These are phyloP conservation scores for Scopulariopsis brevicaulis DNA, from an alignment of 2,329 filamentous ascomycete species.

Conservation along the genomic window DNA sequence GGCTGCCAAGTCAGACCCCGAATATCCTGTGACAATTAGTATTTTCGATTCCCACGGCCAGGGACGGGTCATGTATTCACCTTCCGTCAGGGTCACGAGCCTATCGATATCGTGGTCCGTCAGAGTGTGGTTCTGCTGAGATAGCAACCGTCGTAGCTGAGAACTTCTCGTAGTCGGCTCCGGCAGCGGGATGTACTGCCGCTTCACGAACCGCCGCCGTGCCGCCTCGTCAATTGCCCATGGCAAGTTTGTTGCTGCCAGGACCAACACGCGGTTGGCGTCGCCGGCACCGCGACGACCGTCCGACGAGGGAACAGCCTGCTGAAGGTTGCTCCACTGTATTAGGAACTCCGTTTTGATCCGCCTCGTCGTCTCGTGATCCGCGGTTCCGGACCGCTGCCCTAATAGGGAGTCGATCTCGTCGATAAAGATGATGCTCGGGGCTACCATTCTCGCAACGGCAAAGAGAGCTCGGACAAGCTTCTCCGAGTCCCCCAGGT, in stretches of 20 bases:
- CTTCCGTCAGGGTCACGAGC: constrained; percentile 74
- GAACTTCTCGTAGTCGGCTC: constrained; percentile 70
- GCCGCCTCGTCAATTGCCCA: constrained; percentile 98
- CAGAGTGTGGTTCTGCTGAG: constrained; percentile 78
- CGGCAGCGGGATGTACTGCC: constrained; percentile 92
- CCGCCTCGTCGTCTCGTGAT: constrained; percentile 84
- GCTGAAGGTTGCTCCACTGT: constrained; percentile 89
- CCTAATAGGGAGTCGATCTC: constrained; percentile 94
- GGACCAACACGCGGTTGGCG: constrained; percentile 69
- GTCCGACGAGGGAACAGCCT: constrained; percentile 57
- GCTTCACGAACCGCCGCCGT: constrained; percentile 74
- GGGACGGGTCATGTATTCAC: constrained; percentile 35
- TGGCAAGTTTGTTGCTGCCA: constrained; percentile 90
- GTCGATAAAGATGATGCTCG: constrained; percentile 96
- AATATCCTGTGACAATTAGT: constrained; percentile 61
- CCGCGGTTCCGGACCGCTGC: constrained; percentile 67
- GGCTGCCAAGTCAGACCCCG: constrained; percentile 91
- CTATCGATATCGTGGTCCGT: constrained; percentile 58
- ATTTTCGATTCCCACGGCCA: neutral
- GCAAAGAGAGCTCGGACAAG: constrained; percentile 85
- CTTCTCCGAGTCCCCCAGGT: constrained; percentile 92
- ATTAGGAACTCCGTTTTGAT: constrained; percentile 98
- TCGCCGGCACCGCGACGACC: constrained; percentile 46
- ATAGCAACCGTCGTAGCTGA: constrained; percentile 69
- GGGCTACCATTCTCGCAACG: constrained; percentile 78